Evolutionary conservation across 1,284 basidiomycete species (phyloP).

Genomic region (Cutaneotrichosporon dermatis): DNA sequence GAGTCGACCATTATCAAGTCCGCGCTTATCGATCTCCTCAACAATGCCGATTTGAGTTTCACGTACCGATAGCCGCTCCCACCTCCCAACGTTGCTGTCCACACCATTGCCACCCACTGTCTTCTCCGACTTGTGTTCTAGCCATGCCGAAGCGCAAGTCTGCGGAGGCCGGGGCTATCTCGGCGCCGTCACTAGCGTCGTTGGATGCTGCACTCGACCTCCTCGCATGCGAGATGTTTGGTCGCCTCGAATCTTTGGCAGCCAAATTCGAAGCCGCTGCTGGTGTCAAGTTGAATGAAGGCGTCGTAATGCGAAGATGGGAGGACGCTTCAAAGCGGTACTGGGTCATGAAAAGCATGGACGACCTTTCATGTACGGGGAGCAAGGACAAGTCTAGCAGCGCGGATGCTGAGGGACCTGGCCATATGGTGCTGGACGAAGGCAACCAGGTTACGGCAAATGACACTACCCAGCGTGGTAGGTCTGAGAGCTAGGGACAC

Average conservation of each 20-base stretch:
- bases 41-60: too few relatives aligned
- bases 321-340: slow-evolving; percentile 44
- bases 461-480: too few relatives aligned
- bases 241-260: slow-evolving; percentile 29
- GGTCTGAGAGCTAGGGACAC: neutral
- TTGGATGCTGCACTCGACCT: slow-evolving; percentile 45
- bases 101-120: too few relatives aligned
- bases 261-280: slow-evolving; percentile 39
- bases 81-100: too few relatives aligned
- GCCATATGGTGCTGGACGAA: too few relatives aligned
- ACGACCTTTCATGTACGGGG: slow-evolving; percentile 33
- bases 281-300: slow-evolving; percentile 37
- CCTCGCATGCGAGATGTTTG: slow-evolving; percentile 41
- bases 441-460: too few relatives aligned
- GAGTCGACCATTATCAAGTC: too few relatives aligned
- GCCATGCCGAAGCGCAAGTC: slow-evolving; percentile 16
- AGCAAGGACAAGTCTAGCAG: neutral
- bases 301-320: slow-evolving; percentile 36
- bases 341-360: slow-evolving; percentile 44
- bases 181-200: slow-evolving; percentile 25
- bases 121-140: too few relatives aligned
- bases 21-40: too few relatives aligned
- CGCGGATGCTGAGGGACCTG: neutral
- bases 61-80: too few relatives aligned
- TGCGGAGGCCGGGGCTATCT: neutral